A percentile compares a stretch with the other conserved stretches of the same genome.
Conservation (phyloP, 2,329 filamentous ascomycete species). For the Penicillium sp. region DNA sequence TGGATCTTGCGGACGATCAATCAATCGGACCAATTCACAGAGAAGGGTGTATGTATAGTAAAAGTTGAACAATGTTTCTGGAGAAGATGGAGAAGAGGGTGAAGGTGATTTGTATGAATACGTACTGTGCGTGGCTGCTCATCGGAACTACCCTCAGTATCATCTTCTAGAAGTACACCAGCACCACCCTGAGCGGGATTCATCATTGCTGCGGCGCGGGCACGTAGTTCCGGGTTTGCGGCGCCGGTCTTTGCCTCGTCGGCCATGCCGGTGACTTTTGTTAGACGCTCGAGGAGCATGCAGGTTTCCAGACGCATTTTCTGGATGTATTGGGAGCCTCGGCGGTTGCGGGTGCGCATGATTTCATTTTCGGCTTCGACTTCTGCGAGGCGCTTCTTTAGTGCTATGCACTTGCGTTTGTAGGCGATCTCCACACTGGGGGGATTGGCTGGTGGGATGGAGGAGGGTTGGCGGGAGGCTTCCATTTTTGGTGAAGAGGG, state of each 20-base stretch:
- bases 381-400: slow-evolving; percentile 87
- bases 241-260: slow-evolving; percentile 38
- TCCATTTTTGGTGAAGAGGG: slow-evolving; percentile 30
- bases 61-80: too few relatives aligned
- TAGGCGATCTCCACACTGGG: slow-evolving; percentile 95
- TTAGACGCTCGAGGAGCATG: slow-evolving; percentile 44
- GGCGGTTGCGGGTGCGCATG: slow-evolving; percentile 72
- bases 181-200: slow-evolving; percentile 18
- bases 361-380: slow-evolving; percentile 90
- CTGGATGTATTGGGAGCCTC: slow-evolving; percentile 80
- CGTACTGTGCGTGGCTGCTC: slow-evolving; percentile 46
- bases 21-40: neutral
- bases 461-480: slow-evolving; percentile 22
- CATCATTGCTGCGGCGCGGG: slow-evolving; percentile 38
- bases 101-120: neutral
- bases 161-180: slow-evolving; percentile 37
- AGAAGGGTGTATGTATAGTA: neutral
- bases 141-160: slow-evolving; percentile 47
- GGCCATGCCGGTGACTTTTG: slow-evolving; percentile 44
- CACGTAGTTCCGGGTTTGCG: slow-evolving; percentile 37
- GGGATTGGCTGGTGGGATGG: slow-evolving; percentile 54
- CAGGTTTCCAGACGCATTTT: slow-evolving; percentile 72
- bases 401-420: slow-evolving; percentile 91
- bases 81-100: too few relatives aligned
- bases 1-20: neutral